A percentile compares a stretch with the other conserved stretches of the same genome.
Evolutionary conservation across 768 basidiomycete species (phyloP).

Genomic region (Trametes punicea): DNA sequence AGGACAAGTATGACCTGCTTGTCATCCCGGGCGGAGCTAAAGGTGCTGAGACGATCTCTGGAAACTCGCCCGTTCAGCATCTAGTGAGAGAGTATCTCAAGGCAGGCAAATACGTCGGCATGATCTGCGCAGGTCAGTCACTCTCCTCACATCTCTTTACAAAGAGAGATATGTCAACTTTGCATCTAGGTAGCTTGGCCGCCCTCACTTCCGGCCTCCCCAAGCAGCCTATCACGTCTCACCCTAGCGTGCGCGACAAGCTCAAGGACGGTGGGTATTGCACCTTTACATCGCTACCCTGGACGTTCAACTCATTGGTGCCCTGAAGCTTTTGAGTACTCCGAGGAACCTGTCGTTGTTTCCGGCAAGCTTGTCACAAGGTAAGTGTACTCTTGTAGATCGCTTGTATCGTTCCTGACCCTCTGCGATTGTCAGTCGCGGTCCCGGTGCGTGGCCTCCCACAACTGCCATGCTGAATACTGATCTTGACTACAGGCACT

Average conservation of each 20-base stretch:
- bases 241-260: constrained; percentile 62
- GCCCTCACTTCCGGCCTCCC: constrained; percentile 61
- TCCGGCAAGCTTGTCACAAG: constrained; percentile 77
- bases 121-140: constrained; percentile 78
- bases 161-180: not conserved
- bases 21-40: constrained; percentile 77
- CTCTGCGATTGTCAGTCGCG: constrained; percentile 48
- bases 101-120: constrained; percentile 60
- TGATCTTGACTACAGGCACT: constrained; percentile 46
- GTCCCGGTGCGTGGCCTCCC: constrained; percentile 51
- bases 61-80: constrained; percentile 53
- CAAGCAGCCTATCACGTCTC: constrained; percentile 69
- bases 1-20: constrained; percentile 67
- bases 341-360: constrained; percentile 69
- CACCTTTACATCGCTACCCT: not conserved
- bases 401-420: not conserved
- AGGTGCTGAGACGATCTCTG: constrained; percentile 72
- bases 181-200: constrained; percentile 55
- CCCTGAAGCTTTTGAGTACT: constrained; percentile 63
- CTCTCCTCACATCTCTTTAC: not conserved
- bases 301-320: not conserved
- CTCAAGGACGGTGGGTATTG: constrained; percentile 49
- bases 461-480: not conserved
- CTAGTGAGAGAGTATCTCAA: constrained; percentile 57
- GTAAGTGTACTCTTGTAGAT: constrained; percentile 34